These are phyloP conservation scores for Aspergillus fumigatiaffinis DNA, from an alignment of 2,329 filamentous ascomycete species.

Conservation along the genomic window DNA sequence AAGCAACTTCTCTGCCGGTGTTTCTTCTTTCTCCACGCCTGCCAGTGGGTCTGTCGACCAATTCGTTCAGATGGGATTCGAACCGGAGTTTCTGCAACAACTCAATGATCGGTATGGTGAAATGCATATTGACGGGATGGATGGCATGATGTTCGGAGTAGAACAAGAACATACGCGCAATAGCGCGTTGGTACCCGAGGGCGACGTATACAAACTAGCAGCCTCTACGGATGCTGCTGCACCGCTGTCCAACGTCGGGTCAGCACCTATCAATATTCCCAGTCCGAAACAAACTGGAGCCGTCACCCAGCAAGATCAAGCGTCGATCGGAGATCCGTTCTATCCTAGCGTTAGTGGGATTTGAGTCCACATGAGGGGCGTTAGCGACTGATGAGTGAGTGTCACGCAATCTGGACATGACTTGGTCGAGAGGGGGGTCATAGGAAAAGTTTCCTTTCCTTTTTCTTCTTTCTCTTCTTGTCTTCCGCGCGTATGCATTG, in stretches of 20 bases:
- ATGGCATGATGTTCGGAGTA: conserved; percentile 22
- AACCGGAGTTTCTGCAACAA: conserved; percentile 35
- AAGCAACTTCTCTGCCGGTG: conserved; percentile 27
- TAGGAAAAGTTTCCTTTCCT: background rate
- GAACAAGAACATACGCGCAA: conserved; percentile 6
- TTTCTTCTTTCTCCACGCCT: conserved; percentile 32
- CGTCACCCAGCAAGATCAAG: conserved; percentile 1
- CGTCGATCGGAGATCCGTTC: background rate
- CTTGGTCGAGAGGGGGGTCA: background rate
- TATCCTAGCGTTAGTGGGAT: conserved; percentile 2
- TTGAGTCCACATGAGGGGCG: background rate
- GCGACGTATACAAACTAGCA: background rate
- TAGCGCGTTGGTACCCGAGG: conserved; percentile 2
- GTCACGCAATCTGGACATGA: background rate
- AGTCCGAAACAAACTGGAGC: conserved; percentile 13
- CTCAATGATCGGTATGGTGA: conserved; percentile 34
- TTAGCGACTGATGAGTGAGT: background rate
- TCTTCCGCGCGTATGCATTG: background rate
- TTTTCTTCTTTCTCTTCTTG: background rate
- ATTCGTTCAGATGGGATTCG: conserved; percentile 37
- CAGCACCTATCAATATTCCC: conserved; percentile 19
- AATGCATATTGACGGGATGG: conserved; percentile 27
- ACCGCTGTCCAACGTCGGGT: conserved; percentile 3
- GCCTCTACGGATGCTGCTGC: conserved; percentile 1
- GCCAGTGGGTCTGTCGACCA: conserved; percentile 27